A percentile compares a stretch with the other conserved stretches of the same genome.
These are phyloP conservation scores for Durusdinium trenchii DNA, from an alignment of 73 alveolate genomes.

Conservation along the genomic window DNA sequence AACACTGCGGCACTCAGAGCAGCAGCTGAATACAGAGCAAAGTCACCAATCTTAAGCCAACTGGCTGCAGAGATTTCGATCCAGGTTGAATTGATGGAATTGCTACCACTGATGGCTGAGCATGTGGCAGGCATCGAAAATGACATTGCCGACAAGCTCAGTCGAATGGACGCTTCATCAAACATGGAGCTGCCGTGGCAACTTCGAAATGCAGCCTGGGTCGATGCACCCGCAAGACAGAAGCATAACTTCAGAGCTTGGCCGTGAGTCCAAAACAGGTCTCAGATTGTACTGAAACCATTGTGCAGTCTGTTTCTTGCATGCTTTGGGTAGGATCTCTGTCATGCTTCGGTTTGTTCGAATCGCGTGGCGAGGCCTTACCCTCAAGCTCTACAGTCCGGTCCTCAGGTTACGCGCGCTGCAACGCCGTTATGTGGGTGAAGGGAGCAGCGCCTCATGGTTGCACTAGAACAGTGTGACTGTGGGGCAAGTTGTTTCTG, in stretches of 20 bases:
- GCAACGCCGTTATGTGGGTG: too few relatives aligned
- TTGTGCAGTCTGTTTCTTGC: too few relatives aligned
- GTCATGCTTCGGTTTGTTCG: too few relatives aligned
- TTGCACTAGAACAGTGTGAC: too few relatives aligned
- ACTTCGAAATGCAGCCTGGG: neutral
- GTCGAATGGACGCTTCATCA: neutral
- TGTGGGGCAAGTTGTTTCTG: too few relatives aligned
- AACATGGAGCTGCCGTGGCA: neutral
- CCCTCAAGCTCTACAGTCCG: too few relatives aligned
- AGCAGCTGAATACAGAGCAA: neutral
- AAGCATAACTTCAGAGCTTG: neutral
- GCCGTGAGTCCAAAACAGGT: neutral
- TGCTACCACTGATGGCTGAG: neutral
- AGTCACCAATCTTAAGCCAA: neutral
- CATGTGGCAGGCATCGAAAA: neutral
- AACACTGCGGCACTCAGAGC: constrained; percentile 24
- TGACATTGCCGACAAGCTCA: constrained; percentile 20
- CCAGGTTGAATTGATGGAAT: neutral
- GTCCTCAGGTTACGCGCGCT: too few relatives aligned
- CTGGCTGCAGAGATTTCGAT: neutral
- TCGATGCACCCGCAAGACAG: neutral
- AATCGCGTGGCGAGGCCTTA: too few relatives aligned
- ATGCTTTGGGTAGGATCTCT: too few relatives aligned
- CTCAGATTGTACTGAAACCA: too few relatives aligned
- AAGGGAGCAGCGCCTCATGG: too few relatives aligned